These are phyloP conservation scores for Didymella arachidicola DNA, from an alignment of 2,329 filamentous ascomycete genomes.

Conservation along the genomic window DNA sequence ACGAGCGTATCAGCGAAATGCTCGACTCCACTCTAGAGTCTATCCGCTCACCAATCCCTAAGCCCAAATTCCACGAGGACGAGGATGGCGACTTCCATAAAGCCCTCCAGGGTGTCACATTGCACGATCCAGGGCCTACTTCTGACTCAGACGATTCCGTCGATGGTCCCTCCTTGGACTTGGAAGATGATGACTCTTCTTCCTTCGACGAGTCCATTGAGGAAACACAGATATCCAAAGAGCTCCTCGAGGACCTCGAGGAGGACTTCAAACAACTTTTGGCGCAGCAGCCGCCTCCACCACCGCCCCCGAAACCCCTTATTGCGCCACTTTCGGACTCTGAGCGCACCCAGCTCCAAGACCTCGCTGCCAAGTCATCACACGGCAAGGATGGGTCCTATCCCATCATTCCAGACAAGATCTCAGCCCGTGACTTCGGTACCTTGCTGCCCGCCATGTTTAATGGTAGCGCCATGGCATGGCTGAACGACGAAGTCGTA, in stretches of 20 bases:
- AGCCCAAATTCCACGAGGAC: neutral
- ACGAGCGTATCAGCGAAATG: slow-evolving; percentile 35
- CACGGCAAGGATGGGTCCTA: slow-evolving; percentile 26
- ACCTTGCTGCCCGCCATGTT: slow-evolving; percentile 57
- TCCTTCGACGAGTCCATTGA: slow-evolving; percentile 27
- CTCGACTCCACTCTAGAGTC: slow-evolving; percentile 33
- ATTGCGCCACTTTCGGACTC: slow-evolving; percentile 28
- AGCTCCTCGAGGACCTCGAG: slow-evolving; percentile 33
- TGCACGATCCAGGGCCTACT: neutral
- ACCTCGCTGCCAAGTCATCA: slow-evolving; percentile 22
- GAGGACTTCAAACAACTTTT: slow-evolving; percentile 26
- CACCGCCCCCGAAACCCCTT: slow-evolving; percentile 25
- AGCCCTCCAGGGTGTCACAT: neutral
- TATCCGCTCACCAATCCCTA: slow-evolving; percentile 17
- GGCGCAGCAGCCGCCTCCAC: slow-evolving; percentile 18
- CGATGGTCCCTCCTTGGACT: neutral
- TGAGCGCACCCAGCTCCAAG: slow-evolving; percentile 27
- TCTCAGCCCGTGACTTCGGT: slow-evolving; percentile 68
- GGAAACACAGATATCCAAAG: slow-evolving; percentile 30
- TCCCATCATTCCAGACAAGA: slow-evolving; percentile 40
- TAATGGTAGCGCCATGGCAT: slow-evolving; percentile 59
- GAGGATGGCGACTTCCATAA: neutral
- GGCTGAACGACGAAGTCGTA: slow-evolving; percentile 81
- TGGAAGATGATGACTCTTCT: neutral
- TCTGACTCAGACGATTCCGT: slow-evolving; percentile 17